Evolutionary conservation across 2,329 filamentous ascomycete species (phyloP), one percentile per base, ranked within the genome.

Genomic region (Colletotrichum incanum): DNA sequence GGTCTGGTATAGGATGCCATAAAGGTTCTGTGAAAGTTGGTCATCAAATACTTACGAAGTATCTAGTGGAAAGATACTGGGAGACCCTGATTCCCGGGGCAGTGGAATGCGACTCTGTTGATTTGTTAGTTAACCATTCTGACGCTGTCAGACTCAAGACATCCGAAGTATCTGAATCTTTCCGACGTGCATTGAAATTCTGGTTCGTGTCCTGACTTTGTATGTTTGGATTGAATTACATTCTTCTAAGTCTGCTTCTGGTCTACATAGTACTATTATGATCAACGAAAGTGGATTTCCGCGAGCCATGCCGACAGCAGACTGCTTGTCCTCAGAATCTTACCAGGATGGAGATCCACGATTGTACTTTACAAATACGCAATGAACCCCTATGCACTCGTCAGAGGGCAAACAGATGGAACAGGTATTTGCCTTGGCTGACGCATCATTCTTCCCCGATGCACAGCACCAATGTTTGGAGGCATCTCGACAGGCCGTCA

Each of bases 161-260:
- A 9, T 31, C 7, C 26, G 16, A 11, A 31, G 3, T 2, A 54
- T 34, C 14, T 2, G 23, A 20, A 4, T 9, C 31, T 54, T 34
- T 54, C 3, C 18, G 1, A 20, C 12, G 16, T 2, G 4, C 16
- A 7, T 9, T 12, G 14, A 18, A 9, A 34, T n/a, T 0, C 4
- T 18, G 4, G 5, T 1, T 5, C 9, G 31, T 8, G 8, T 34
- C 28, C 5, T 54, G 28, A 6, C 28, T n/a, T n/a, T 3, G 16
- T 6, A 43, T 43, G 6, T 43, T 43, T 43, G 18, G 8, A 20
- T 34, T 34, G 18, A n/a, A n/a, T 34, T 3, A 16, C 3, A 54
- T 54, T 18, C 16, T 26, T 31, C 7, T 16, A 5, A 34, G 8
- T 20, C 3, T 54, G 26, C 7, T 34, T 31, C 28, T 3, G 2